Evolutionary conservation across 768 basidiomycete species (phyloP).

Genomic region (Plicaturopsis crispa): DNA sequence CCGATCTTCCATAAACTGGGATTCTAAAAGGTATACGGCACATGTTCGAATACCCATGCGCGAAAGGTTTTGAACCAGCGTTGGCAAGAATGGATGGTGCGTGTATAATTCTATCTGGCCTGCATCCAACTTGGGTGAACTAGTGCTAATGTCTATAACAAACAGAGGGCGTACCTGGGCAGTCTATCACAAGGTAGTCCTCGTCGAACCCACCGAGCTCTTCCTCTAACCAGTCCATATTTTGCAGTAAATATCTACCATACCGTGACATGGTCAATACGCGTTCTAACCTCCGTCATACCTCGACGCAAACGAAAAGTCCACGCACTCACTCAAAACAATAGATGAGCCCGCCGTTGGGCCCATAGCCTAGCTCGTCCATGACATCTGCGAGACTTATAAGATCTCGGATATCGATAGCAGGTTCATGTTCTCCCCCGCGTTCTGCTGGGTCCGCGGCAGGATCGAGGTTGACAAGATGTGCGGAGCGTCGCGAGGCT

Average conservation of each 20-base stretch:
- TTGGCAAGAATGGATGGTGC: conserved; percentile 93
- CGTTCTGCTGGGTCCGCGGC: conserved; percentile 83
- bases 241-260: conserved; percentile 85
- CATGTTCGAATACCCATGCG: conserved; percentile 81
- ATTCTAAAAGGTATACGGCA: conserved; percentile 90
- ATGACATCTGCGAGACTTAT: conserved; percentile 93
- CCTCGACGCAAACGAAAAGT: conserved; percentile 2
- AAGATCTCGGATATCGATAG: conserved; percentile 90
- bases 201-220: conserved; percentile 92
- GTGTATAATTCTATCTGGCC: conserved; percentile 99
- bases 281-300: not conserved
- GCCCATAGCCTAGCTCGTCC: conserved; percentile 90
- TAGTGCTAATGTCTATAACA: not conserved
- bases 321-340: conserved; percentile 96
- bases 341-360: conserved; percentile 94
- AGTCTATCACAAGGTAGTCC: conserved; percentile 92
- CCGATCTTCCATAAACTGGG: conserved; percentile 99
- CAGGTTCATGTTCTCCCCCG: conserved; percentile 77
- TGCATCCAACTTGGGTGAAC: conserved; percentile 20
- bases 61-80: conserved; percentile 69
- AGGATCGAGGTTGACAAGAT: conserved; percentile 96
- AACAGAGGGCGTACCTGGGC: conserved; percentile 55
- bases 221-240: conserved; percentile 98
- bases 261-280: conserved; percentile 1
- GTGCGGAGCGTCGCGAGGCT: conserved; percentile 72